Evolutionary conservation across 176 grass and related monocot genomes (phyloP), one percentile per base, ranked within the genome.

Genomic region (Oropetium thomaeum): DNA sequence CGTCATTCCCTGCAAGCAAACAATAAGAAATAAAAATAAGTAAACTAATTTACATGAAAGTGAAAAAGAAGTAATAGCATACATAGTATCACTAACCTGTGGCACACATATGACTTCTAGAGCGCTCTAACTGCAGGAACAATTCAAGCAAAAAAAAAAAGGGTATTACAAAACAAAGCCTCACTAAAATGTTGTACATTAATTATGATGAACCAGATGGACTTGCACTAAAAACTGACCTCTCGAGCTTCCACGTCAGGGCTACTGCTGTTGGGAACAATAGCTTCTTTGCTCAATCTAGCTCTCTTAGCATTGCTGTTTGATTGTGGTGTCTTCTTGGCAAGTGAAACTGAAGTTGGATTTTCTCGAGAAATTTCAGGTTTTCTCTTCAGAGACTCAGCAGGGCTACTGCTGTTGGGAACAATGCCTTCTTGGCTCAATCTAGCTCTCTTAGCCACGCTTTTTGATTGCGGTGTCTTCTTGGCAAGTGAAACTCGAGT

Each of bases 71-170:
- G 8, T 63, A 68, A 58, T 17, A 58, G 31, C 19, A 71, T 80
- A 41, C 54, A 85, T 51, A 75, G 34, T 71, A 70, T 20, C 28
- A 78, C 80, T 60, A 90, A 90, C 93, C 90, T 76, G 80, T 53
- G 79, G 31, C 71, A 34, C 27, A 6, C 1, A 22, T 47, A 14
- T 40, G 58, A 78, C 76, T 78, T 90, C 51, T 82, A 61, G 58
- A 82, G 62, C 59, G 79, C 7, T 81, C 80, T 82, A 59, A 69
- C 90, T 97, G 82, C 60, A 77, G 58, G 65, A 72, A 19, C 20
- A 85, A 70, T 71, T 60, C 75, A 84, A 83, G 15, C 38, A 53
- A 87, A 79, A 20, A 58, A 76, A 59, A 48, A 68, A 69, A n/a
- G n/a, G 43, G 22, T 65, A 42, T 77, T 67, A 77, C 10, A 63